A percentile compares a stretch with the other conserved stretches of the same genome.
Conservation (phyloP, 1,284 basidiomycete species). For the Sporisorium iseilematis-ciliati region DNA sequence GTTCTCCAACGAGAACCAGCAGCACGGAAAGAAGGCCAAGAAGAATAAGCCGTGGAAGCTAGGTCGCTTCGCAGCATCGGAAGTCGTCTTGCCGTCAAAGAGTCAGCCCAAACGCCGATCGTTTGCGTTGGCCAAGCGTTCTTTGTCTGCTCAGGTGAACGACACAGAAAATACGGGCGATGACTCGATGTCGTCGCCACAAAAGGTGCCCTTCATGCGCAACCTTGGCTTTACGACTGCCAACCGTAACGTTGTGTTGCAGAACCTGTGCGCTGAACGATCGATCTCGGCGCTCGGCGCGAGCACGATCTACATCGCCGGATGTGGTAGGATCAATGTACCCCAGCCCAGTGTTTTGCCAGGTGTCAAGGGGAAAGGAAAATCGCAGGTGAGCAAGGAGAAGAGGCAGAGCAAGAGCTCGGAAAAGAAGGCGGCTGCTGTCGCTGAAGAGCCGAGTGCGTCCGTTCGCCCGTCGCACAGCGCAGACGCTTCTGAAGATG, state of each 20-base stretch:
- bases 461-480: conserved; percentile 2
- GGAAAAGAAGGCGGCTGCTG: neutral
- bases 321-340: conserved; percentile 26
- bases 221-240: conserved; percentile 50
- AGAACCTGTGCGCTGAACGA: conserved; percentile 36
- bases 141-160: conserved; percentile 28
- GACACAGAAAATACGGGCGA: conserved; percentile 8
- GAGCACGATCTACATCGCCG: conserved; percentile 35
- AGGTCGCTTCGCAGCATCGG: conserved; percentile 40
- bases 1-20: conserved; percentile 37
- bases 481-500: conserved; percentile 12
- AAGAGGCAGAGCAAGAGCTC: conserved; percentile 7
- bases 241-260: conserved; percentile 41
- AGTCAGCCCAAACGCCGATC: conserved; percentile 21
- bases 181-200: conserved; percentile 4
- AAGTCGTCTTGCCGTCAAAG: conserved; percentile 29
- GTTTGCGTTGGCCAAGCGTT: conserved; percentile 25
- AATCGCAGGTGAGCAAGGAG: neutral
- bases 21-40: conserved; percentile 16
- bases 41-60: conserved; percentile 47
- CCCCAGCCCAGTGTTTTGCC: conserved; percentile 16
- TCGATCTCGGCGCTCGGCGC: conserved; percentile 38
- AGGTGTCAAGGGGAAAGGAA: conserved; percentile 10
- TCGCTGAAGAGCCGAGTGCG: neutral
- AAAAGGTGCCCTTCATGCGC: conserved; percentile 24